Evolutionary conservation across 2,329 filamentous ascomycete species (phyloP).

Genomic region (Clonostachys solani): DNA sequence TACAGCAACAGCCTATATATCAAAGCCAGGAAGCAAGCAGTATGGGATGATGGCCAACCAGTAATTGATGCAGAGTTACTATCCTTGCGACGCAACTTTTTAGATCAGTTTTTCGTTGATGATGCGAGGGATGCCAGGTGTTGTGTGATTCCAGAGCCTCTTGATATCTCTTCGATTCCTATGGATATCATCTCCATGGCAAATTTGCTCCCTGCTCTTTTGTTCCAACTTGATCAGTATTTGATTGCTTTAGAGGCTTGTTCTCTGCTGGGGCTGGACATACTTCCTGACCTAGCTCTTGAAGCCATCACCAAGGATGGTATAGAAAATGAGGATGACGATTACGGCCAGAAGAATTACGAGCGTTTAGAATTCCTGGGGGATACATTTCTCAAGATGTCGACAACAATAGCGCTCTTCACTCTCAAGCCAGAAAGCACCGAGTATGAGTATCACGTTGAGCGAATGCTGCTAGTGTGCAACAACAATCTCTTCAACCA

Average conservation of each 20-base stretch:
- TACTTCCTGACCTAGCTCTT: conserved; percentile 67
- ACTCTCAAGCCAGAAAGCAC: conserved; percentile 70
- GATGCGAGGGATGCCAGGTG: conserved; percentile 40
- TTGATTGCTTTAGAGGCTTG: conserved; percentile 78
- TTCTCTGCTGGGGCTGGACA: conserved; percentile 55
- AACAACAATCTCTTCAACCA: conserved; percentile 85
- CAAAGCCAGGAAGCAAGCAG: conserved; percentile 44
- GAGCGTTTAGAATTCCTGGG: conserved; percentile 85
- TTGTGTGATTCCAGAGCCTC: conserved; percentile 71
- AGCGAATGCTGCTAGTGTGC: conserved; percentile 86
- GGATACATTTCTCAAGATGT: conserved; percentile 87
- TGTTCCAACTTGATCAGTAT: conserved; percentile 77
- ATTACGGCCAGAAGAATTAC: conserved; percentile 72
- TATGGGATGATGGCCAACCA: conserved; percentile 67
- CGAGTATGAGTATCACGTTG: conserved; percentile 85
- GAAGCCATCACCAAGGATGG: conserved; percentile 93
- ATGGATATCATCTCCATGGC: conserved; percentile 66
- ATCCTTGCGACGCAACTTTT: conserved; percentile 74
- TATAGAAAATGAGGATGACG: conserved; percentile 70
- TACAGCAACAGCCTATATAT: conserved; percentile 77
- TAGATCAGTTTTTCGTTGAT: conserved; percentile 63
- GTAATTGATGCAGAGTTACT: conserved; percentile 75
- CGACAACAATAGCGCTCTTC: conserved; percentile 84
- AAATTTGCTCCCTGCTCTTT: conserved; percentile 76
- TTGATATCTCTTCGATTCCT: conserved; percentile 72